phyloP scores from a whole-genome alignment of 768 basidiomycete genomes.

The Mycena epipterygia region DNA sequence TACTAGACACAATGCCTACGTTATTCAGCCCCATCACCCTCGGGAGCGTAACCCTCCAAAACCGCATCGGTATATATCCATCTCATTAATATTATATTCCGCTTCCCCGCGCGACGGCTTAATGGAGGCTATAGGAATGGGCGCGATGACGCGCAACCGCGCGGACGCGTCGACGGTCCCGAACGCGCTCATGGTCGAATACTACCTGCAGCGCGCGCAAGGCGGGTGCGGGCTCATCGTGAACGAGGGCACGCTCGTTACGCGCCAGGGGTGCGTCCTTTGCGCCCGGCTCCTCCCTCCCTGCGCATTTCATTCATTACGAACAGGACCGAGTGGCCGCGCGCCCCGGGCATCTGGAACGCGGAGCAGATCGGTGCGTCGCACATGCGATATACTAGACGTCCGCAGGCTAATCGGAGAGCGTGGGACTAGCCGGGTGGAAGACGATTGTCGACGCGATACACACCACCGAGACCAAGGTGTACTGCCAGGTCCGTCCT shows the following conservation, averaged over 20 bases:
- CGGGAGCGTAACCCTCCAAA: constrained; percentile 19
- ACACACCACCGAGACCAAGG: constrained; percentile 56
- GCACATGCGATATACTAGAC: not conserved
- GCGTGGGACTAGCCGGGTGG: constrained; percentile 47
- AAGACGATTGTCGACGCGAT: constrained; percentile 60
- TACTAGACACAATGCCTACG: not conserved
- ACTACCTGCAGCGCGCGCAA: constrained; percentile 55
- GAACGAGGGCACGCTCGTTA: constrained; percentile 55
- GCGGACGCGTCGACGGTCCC: constrained; percentile 50
- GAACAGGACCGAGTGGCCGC: constrained; percentile 8
- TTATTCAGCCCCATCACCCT: constrained; percentile 26
- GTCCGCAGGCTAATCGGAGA: not conserved
- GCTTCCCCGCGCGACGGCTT: too few relatives aligned
- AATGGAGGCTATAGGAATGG: constrained; percentile 40
- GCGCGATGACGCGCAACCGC: constrained; percentile 57
- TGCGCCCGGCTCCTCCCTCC: not conserved
- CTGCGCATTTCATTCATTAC: not conserved
- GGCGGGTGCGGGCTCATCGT: constrained; percentile 55
- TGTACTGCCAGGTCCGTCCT: constrained; percentile 45
- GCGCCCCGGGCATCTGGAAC: constrained; percentile 60
- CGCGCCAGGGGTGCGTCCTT: constrained; percentile 58
- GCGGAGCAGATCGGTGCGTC: constrained; percentile 51
- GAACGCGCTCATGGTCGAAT: constrained; percentile 53
- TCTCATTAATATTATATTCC: not conserved
- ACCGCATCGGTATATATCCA: constrained; percentile 17